Evolutionary conservation across 768 basidiomycete species (phyloP).

Genomic region (Dentipellis fragilis): DNA sequence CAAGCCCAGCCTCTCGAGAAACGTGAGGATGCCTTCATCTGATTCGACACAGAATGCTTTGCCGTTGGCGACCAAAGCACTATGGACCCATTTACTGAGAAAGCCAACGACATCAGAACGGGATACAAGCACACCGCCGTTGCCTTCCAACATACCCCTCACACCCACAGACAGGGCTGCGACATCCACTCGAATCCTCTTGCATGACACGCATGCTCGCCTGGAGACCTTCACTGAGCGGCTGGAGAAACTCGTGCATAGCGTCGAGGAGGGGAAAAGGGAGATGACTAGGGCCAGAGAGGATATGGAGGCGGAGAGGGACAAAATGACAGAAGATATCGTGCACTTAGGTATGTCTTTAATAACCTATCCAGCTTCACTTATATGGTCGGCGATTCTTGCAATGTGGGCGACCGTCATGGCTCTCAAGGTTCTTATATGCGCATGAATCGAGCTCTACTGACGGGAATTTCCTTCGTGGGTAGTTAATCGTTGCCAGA

Average conservation of each 20-base stretch:
- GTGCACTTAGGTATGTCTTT: conserved; percentile 40
- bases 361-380: neutral
- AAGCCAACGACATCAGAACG: neutral
- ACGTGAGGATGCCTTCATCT: neutral
- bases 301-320: conserved; percentile 51
- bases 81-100: neutral
- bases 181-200: conserved; percentile 60
- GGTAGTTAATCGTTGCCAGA: conserved; percentile 55
- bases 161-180: conserved; percentile 49
- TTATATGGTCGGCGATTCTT: no score
- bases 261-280: conserved; percentile 39
- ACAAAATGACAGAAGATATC: conserved; percentile 44
- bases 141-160: conserved; percentile 32
- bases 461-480: neutral
- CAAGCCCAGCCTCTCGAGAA: neutral
- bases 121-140: conserved; percentile 14
- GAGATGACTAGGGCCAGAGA: conserved; percentile 45
- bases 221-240: conserved; percentile 56
- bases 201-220: conserved; percentile 66
- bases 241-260: conserved; percentile 40
- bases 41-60: no score
- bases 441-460: conserved; percentile 1
- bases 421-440: conserved; percentile 1
- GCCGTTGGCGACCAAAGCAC: neutral
- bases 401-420: neutral